A percentile compares a stretch with the other conserved stretches of the same genome.
Evolutionary conservation across 2,329 filamentous ascomycete species (phyloP).

Genomic region (Fusarium oxysporum): DNA sequence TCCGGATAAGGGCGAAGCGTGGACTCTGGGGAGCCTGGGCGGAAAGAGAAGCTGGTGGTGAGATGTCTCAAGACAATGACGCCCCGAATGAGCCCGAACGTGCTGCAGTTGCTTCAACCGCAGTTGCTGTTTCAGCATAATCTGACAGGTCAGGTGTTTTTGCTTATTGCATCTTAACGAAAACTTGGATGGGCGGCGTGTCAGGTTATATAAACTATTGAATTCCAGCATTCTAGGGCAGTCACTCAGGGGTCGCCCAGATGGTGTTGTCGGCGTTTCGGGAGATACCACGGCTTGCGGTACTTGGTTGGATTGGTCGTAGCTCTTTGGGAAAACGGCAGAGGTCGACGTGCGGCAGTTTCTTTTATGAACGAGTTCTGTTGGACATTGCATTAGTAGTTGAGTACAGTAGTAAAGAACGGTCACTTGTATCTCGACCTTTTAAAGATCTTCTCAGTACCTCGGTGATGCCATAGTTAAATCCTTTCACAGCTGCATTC

Average conservation of each 20-base stretch:
- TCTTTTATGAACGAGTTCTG: constrained; percentile 31
- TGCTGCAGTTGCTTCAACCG: constrained; percentile 47
- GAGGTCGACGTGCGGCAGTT: constrained; percentile 23
- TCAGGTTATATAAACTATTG: constrained; percentile 51
- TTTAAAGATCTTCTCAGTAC: neutral
- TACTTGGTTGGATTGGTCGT: constrained; percentile 38
- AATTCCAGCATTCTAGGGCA: constrained; percentile 50
- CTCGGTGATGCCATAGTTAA: neutral
- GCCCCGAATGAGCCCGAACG: constrained; percentile 54
- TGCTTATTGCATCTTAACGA: constrained; percentile 40
- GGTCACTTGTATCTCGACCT: neutral
- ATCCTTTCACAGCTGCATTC: neutral
- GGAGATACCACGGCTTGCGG: constrained; percentile 54
- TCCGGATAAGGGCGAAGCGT: constrained; percentile 88
- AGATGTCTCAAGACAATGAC: constrained; percentile 64
- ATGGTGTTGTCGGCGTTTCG: constrained; percentile 54
- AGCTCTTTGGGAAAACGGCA: constrained; percentile 42
- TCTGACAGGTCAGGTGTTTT: constrained; percentile 14
- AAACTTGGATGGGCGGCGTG: constrained; percentile 40
- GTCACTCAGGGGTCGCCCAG: constrained; percentile 45
- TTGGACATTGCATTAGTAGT: constrained; percentile 25
- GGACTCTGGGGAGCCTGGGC: constrained; percentile 99
- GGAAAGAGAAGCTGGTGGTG: constrained; percentile 76
- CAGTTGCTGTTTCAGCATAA: constrained; percentile 55
- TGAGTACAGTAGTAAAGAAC: constrained; percentile 22